Conservation (phyloP, 1,284 basidiomycete genomes). For the Pseudozyma sp. region DNA sequence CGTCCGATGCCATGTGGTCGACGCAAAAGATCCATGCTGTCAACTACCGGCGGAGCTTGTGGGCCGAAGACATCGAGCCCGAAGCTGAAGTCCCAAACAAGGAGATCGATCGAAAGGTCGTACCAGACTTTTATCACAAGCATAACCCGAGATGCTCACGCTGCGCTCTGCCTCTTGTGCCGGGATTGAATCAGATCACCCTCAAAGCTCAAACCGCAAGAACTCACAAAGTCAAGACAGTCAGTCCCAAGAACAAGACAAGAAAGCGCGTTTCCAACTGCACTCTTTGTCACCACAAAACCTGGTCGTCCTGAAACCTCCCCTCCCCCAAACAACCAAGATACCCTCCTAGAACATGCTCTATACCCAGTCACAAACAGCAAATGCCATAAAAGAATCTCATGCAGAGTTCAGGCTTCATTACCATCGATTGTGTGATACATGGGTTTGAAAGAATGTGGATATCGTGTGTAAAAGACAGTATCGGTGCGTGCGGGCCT, state of each 20-base stretch:
- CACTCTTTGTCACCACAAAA: constrained; percentile 25
- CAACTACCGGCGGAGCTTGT: constrained; percentile 14
- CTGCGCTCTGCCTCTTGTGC: constrained; percentile 20
- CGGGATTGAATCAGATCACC: constrained; percentile 18
- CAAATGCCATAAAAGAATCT: too few relatives aligned
- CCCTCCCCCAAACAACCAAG: not conserved
- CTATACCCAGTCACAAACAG: constrained; percentile 5
- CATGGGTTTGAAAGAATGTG: constrained; percentile 8
- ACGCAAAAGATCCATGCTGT: constrained; percentile 13
- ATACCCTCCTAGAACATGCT: constrained; percentile 6
- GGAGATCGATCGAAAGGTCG: not conserved
- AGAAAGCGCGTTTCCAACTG: constrained; percentile 11
- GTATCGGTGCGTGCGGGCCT: not conserved
- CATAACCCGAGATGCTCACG: constrained; percentile 25
- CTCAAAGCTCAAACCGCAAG: not conserved
- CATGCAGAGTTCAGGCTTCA: constrained; percentile 1
- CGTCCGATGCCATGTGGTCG: constrained; percentile 20
- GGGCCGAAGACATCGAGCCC: constrained; percentile 34
- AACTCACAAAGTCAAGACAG: not conserved
- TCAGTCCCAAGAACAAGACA: not conserved
- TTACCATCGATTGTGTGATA: not conserved
- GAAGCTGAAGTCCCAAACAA: not conserved
- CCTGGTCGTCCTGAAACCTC: constrained; percentile 1
- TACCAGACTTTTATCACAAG: constrained; percentile 36
- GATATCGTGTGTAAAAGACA: constrained; percentile 16